A percentile compares a stretch with the other conserved stretches of the same genome.
These are phyloP conservation scores for Arachnopeziza araneosa DNA, from an alignment of 2,329 filamentous ascomycete genomes.

Conservation along the genomic window DNA sequence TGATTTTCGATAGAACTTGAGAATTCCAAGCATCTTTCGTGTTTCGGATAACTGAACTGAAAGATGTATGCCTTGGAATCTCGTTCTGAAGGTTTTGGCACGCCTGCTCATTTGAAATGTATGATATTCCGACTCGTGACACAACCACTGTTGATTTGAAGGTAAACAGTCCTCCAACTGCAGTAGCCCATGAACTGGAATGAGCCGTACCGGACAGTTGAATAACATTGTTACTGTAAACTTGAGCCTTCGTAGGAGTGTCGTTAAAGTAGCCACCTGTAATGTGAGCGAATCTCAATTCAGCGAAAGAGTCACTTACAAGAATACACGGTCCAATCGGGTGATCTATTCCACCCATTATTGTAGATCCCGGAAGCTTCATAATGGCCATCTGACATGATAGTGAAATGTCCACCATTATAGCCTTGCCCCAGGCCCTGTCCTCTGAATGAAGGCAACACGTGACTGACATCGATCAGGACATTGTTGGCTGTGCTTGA, in stretches of 20 bases:
- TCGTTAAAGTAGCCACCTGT: conserved; percentile 23
- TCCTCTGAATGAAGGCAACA: conserved; percentile 56
- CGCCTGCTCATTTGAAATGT: conserved; percentile 42
- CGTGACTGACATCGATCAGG: conserved; percentile 38
- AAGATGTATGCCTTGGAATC: conserved; percentile 37
- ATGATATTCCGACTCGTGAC: conserved; percentile 47
- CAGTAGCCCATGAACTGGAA: conserved; percentile 34
- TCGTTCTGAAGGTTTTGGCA: conserved; percentile 41
- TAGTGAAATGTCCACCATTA: conserved; percentile 50
- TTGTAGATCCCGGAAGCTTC: conserved; percentile 57
- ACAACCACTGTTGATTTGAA: conserved; percentile 38
- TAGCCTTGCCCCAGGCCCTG: conserved; percentile 58
- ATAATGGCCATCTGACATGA: conserved; percentile 48
- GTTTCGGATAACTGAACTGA: conserved; percentile 34
- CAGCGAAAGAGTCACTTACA: conserved; percentile 34
- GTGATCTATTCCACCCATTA: conserved; percentile 61
- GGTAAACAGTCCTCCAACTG: conserved; percentile 43
- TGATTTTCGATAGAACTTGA: conserved; percentile 57
- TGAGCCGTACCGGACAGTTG: conserved; percentile 27
- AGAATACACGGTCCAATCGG: conserved; percentile 57
- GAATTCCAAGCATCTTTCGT: conserved; percentile 53
- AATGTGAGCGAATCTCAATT: conserved; percentile 25
- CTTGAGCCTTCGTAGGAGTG: conserved; percentile 13
- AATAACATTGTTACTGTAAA: conserved; percentile 29
- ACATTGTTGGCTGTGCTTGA: conserved; percentile 32